Conservation (phyloP, 768 basidiomycete species). For the Tricholoma flavovirens region DNA sequence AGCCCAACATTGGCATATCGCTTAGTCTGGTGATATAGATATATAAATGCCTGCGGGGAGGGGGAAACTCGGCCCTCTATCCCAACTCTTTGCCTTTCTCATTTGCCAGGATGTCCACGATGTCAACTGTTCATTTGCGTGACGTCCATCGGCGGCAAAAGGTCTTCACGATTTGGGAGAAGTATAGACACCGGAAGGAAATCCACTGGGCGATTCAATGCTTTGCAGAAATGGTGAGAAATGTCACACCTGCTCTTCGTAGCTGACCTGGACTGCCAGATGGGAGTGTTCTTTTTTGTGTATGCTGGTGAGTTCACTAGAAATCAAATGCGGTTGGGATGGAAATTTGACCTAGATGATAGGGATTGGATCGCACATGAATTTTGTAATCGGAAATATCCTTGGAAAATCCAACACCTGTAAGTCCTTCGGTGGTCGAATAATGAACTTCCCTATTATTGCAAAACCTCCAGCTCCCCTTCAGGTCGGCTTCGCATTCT, state of each 20-base stretch:
- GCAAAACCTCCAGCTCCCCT: conserved; percentile 35
- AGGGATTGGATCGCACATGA: conserved; percentile 53
- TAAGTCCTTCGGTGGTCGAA: conserved; percentile 23
- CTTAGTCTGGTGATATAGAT: background rate
- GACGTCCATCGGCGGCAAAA: conserved; percentile 36
- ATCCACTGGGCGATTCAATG: conserved; percentile 53
- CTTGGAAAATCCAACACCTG: conserved; percentile 36
- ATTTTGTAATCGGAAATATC: conserved; percentile 43
- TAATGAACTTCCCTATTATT: background rate
- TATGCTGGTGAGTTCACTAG: conserved; percentile 37
- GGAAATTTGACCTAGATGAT: background rate
- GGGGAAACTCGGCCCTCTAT: too few species aligned
- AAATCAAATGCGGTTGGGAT: background rate
- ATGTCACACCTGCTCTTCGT: background rate
- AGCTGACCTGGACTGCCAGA: conserved; percentile 24
- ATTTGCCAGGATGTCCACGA: conserved; percentile 12
- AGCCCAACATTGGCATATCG: background rate
- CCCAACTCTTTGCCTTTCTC: background rate
- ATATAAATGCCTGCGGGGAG: background rate
- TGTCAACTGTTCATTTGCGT: conserved; percentile 31
- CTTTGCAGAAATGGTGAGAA: conserved; percentile 53
- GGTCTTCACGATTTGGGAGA: conserved; percentile 47
- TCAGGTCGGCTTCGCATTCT: conserved; percentile 55
- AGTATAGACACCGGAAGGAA: conserved; percentile 31
- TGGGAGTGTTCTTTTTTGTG: conserved; percentile 59